Evolutionary conservation across 1,139 yeast genomes (phyloP).

Genomic region (Yamadazyma dendronema): DNA sequence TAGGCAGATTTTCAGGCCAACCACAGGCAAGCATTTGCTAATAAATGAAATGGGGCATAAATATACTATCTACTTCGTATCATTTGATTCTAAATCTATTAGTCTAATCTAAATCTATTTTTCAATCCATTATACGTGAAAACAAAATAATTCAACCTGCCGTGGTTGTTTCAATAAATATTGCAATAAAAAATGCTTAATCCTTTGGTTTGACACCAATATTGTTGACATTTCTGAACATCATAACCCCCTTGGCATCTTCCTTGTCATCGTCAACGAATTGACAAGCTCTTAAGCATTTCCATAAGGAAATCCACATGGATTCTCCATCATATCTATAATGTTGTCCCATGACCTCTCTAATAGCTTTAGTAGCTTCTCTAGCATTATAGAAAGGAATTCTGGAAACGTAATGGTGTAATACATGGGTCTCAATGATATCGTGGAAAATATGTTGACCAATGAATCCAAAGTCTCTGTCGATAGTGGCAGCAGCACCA

Average conservation of each 20-base stretch:
- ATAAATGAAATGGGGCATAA: too few species aligned
- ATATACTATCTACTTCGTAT: too few species aligned
- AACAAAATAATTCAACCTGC: not conserved
- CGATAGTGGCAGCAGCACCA: slow-evolving; percentile 88
- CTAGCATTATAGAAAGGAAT: slow-evolving; percentile 86
- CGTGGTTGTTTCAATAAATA: too few species aligned
- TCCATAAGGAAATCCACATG: slow-evolving; percentile 76
- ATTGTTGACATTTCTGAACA: slow-evolving; percentile 72
- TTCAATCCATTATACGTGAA: too few species aligned
- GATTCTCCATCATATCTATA: slow-evolving; percentile 65
- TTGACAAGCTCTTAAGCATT: slow-evolving; percentile 69
- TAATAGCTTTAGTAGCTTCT: slow-evolving; percentile 74
- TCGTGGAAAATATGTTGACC: slow-evolving; percentile 84
- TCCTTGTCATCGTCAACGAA: slow-evolving; percentile 69
- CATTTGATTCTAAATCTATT: not conserved
- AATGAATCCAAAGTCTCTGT: slow-evolving; percentile 77
- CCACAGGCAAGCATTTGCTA: not conserved
- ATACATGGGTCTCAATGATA: slow-evolving; percentile 85
- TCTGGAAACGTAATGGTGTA: slow-evolving; percentile 81
- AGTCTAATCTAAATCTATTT: not conserved
- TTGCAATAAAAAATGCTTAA: slow-evolving; percentile 10
- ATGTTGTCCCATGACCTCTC: slow-evolving; percentile 80
- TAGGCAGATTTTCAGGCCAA: slow-evolving; percentile 1
- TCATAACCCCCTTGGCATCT: slow-evolving; percentile 58
- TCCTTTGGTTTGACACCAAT: slow-evolving; percentile 33